Conservation (phyloP, 192 early-diverging fungal genomes). For the Spizellomyces sp. region DNA sequence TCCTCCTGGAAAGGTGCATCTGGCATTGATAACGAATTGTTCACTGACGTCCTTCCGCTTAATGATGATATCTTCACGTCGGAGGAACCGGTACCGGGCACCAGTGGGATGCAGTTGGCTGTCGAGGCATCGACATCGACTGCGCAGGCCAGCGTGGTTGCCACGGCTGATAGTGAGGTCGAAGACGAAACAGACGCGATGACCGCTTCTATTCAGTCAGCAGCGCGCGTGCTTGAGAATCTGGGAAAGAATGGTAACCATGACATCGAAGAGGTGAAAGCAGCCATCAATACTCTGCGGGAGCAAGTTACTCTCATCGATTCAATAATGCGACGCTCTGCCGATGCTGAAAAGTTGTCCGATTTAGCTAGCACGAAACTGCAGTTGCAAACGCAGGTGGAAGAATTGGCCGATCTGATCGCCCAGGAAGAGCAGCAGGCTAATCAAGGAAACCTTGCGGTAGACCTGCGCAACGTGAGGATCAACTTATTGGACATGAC, state of each 20-base stretch:
- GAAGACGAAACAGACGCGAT: neutral
- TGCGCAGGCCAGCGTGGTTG: too few species aligned
- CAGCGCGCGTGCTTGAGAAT: constrained; percentile 8
- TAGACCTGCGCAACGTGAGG: constrained; percentile 13
- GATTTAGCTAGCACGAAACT: constrained; percentile 40
- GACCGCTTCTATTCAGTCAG: neutral
- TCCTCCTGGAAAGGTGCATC: too few species aligned
- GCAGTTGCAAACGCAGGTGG: constrained; percentile 31
- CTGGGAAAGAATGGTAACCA: constrained; percentile 1
- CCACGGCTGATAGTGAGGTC: too few species aligned
- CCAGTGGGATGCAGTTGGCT: too few species aligned
- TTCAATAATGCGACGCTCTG: constrained; percentile 10
- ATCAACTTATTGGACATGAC: constrained; percentile 25
- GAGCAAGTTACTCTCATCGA: constrained; percentile 21
- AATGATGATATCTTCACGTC: too few species aligned
- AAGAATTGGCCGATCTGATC: constrained; percentile 32
- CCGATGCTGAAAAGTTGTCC: constrained; percentile 12
- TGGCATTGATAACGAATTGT: too few species aligned
- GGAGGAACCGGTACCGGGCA: too few species aligned
- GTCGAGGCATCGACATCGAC: too few species aligned
- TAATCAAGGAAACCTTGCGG: neutral
- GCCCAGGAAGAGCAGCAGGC: constrained; percentile 6
- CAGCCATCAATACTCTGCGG: constrained; percentile 6
- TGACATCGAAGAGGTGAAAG: neutral
- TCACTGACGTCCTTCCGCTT: too few species aligned